These are phyloP conservation scores for Arxiozyma telluris DNA, from an alignment of 1,139 yeast species.

Conservation along the genomic window DNA sequence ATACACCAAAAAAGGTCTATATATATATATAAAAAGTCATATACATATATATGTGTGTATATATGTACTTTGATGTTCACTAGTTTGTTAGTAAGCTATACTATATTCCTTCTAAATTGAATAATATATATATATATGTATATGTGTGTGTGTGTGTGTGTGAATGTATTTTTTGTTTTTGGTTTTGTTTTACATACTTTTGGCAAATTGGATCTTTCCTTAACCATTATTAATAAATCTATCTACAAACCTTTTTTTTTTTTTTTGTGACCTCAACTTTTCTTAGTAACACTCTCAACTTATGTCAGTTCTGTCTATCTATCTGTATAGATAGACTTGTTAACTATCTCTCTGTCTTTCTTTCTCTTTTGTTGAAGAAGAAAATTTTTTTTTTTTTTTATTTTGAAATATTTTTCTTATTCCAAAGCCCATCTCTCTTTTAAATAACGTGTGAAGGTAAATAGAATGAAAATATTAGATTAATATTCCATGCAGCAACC, in stretches of 20 bases:
- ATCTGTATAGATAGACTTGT: background rate
- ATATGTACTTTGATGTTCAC: background rate
- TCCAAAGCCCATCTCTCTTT: too few species aligned
- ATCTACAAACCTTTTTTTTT: too few species aligned
- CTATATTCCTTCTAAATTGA: background rate
- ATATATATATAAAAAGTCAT: background rate
- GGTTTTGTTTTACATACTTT: background rate
- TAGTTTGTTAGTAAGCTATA: background rate
- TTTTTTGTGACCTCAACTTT: background rate
- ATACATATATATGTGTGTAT: too few species aligned
- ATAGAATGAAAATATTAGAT: too few species aligned
- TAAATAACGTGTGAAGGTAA: too few species aligned
- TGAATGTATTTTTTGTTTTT: background rate
- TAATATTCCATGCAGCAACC: too few species aligned
- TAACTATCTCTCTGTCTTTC: background rate
- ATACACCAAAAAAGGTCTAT: constrained; percentile 25
- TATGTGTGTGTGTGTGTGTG: too few species aligned
- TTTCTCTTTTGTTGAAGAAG: too few species aligned
- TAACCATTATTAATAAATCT: background rate
- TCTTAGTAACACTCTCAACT: background rate
- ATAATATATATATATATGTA: too few species aligned
- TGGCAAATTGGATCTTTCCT: background rate
- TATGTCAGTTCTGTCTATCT: too few species aligned
- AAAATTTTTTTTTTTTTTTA: too few species aligned
- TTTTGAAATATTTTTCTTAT: too few species aligned